phyloP scores from a whole-genome alignment of 2,329 filamentous ascomycete genomes.

The Boeremia exigua region DNA sequence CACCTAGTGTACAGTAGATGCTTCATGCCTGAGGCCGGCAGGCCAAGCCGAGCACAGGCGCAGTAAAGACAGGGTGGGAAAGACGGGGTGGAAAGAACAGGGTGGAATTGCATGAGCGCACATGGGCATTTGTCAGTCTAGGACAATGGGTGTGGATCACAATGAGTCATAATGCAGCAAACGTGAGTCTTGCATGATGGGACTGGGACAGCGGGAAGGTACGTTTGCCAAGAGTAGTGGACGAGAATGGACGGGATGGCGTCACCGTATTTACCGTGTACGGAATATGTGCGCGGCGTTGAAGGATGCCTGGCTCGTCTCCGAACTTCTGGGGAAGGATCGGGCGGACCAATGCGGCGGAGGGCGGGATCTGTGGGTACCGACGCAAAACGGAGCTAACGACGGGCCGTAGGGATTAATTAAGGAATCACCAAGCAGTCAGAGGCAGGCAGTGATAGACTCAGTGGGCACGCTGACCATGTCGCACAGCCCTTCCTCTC shows the following conservation, averaged over 20 bases:
- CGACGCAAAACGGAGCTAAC: conserved; percentile 1
- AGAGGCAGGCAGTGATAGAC: neutral
- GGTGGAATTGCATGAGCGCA: neutral
- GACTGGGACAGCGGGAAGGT: neutral
- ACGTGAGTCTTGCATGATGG: too few relatives aligned
- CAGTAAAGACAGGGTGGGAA: too few relatives aligned
- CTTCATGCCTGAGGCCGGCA: too few relatives aligned
- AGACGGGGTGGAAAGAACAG: too few relatives aligned
- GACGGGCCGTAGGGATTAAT: neutral
- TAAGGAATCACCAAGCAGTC: neutral
- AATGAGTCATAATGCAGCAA: neutral
- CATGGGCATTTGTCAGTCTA: neutral
- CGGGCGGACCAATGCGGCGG: conserved; percentile 33
- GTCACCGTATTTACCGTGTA: conserved; percentile 1
- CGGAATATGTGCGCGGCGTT: neutral
- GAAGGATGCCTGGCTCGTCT: neutral
- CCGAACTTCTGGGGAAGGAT: conserved; percentile 2
- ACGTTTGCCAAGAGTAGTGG: neutral
- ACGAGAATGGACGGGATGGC: conserved; percentile 1
- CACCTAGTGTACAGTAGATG: too few relatives aligned
- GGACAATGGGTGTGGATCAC: neutral
- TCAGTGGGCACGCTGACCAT: conserved; percentile 4
- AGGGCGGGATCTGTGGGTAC: conserved; percentile 12
- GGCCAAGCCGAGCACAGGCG: too few relatives aligned
- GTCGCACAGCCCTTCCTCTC: neutral